Percentiles rank a stretch among this genome's conserved stretches.
These are phyloP conservation scores for Cichorium intybus DNA, from an alignment of 140 eudicot genomes.

Conservation along the genomic window DNA sequence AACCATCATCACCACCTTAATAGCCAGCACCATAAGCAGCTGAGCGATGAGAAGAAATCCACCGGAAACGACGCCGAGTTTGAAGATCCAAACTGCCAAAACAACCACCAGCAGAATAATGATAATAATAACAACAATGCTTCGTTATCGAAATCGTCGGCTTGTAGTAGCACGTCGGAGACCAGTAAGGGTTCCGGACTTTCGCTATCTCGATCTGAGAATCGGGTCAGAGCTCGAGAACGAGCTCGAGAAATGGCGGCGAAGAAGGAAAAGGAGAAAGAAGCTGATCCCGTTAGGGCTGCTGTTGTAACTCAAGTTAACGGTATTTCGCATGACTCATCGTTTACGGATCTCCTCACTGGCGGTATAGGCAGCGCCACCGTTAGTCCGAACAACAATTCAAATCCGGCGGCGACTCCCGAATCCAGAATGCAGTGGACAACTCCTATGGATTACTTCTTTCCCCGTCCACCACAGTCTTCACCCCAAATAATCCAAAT, in stretches of 20 bases:
- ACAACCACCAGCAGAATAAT: neutral
- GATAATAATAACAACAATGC: conserved; percentile 18
- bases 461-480: conserved; percentile 31
- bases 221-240: conserved; percentile 60
- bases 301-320: conserved; percentile 16
- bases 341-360: conserved; percentile 75
- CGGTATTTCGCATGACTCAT: conserved; percentile 44
- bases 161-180: conserved; percentile 70
- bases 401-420: conserved; percentile 7
- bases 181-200: conserved; percentile 74
- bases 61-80: conserved; percentile 5
- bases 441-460: conserved; percentile 34
- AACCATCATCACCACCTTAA: conserved; percentile 10
- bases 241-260: conserved; percentile 76
- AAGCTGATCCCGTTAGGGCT: conserved; percentile 18
- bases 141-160: conserved; percentile 45
- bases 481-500: conserved; percentile 15
- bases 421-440: conserved; percentile 12
- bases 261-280: conserved; percentile 64
- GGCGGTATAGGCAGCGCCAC: conserved; percentile 28
- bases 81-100: conserved; percentile 26
- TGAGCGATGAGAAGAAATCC: conserved; percentile 42
- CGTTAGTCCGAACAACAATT: conserved; percentile 7
- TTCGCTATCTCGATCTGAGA: conserved; percentile 67
- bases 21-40: conserved; percentile 26